Percentiles rank a stretch among this genome's conserved stretches.
These are phyloP conservation scores for Mycena pura DNA, from an alignment of 768 basidiomycete genomes.

Conservation along the genomic window DNA sequence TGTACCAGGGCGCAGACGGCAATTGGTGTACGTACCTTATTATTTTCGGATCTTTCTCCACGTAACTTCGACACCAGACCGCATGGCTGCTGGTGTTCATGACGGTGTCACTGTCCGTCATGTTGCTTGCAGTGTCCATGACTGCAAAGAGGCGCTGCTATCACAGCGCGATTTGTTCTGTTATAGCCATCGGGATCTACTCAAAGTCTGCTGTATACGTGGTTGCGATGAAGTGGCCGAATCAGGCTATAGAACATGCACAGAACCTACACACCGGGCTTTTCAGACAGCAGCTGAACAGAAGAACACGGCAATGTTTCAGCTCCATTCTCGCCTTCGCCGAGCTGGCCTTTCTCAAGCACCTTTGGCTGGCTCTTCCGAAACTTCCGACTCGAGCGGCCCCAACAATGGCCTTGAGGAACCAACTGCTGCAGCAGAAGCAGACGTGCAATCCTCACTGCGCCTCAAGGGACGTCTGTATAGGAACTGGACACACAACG, in stretches of 20 bases:
- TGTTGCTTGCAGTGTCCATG: background rate
- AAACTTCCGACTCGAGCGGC: no score
- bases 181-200: background rate
- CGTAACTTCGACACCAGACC: background rate
- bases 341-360: background rate
- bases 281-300: background rate
- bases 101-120: constrained; percentile 1
- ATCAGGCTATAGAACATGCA: background rate
- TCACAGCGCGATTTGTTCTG: background rate
- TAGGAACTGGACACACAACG: no score
- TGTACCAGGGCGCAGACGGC: constrained; percentile 3
- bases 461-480: no score
- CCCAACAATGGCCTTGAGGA: no score
- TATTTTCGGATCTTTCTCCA: background rate
- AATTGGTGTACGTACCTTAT: background rate
- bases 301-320: constrained; percentile 1
- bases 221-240: background rate
- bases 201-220: background rate
- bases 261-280: background rate
- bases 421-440: no score
- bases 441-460: no score
- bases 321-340: background rate
- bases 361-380: no score
- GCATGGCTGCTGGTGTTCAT: constrained; percentile 5
- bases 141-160: background rate